A percentile compares a stretch with the other conserved stretches of the same genome.
Conservation (phyloP, 2,329 filamentous ascomycete species). For the Fusarium incarnatum region DNA sequence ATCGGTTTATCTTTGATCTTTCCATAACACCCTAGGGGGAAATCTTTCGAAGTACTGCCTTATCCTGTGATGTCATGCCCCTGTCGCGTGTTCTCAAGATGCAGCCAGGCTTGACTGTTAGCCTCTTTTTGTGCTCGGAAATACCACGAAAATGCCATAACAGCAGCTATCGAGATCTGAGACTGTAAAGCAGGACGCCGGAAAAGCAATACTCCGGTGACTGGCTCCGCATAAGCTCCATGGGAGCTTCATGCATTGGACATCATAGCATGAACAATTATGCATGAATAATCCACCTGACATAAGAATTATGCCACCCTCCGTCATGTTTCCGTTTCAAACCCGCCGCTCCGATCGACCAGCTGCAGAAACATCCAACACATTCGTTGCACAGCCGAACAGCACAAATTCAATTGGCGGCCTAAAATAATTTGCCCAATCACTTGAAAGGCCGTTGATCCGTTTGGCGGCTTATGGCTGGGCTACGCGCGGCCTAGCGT, state of each 20-base stretch:
- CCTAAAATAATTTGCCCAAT: background rate
- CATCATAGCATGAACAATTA: background rate
- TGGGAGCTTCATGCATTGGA: background rate
- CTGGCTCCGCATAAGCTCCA: background rate
- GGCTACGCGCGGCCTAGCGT: constrained; percentile 12
- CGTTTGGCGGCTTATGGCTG: background rate
- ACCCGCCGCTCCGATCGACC: background rate
- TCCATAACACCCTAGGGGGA: background rate
- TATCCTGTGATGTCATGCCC: background rate
- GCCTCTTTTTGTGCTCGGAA: background rate
- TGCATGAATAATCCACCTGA: background rate
- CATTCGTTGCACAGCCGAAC: background rate
- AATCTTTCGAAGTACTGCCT: background rate
- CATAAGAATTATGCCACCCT: background rate
- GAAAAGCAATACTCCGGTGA: background rate
- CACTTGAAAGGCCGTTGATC: background rate
- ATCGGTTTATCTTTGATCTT: background rate
- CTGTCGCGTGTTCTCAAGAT: background rate
- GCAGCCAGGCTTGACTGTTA: background rate
- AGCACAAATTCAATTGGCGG: background rate
- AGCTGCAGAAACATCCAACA: background rate
- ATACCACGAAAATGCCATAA: background rate
- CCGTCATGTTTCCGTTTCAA: background rate
- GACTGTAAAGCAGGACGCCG: background rate
- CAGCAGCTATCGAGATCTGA: background rate